A percentile compares a stretch with the other conserved stretches of the same genome.
These are phyloP conservation scores for Sicyos edulis DNA, from an alignment of 306 rosid species.

Conservation along the genomic window DNA sequence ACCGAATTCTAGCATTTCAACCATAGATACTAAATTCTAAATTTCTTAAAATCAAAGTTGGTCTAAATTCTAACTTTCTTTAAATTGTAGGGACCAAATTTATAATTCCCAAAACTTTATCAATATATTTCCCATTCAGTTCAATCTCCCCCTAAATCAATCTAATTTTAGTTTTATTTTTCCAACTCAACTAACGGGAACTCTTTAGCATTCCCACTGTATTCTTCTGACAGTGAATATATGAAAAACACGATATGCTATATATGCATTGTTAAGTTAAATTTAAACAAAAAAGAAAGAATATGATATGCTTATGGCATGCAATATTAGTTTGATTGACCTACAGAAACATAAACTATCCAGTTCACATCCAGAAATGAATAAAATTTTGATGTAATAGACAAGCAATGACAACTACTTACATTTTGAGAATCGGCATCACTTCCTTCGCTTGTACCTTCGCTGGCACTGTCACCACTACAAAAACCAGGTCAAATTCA, in stretches of 20 bases:
- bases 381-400: background rate
- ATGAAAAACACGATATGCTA: too few species aligned
- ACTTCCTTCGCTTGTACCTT: slow-evolving; percentile 94
- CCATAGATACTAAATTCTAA: too few species aligned
- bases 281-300: too few species aligned
- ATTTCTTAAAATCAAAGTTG: too few species aligned
- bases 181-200: background rate
- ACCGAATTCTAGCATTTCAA: too few species aligned
- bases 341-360: slow-evolving; percentile 12
- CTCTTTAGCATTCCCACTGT: background rate
- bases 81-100: too few species aligned
- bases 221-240: background rate
- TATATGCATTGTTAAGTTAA: too few species aligned
- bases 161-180: background rate
- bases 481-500: slow-evolving; percentile 25
- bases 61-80: too few species aligned
- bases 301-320: background rate
- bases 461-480: slow-evolving; percentile 96
- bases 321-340: background rate
- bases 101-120: too few species aligned
- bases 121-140: background rate
- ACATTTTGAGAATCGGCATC: slow-evolving; percentile 91
- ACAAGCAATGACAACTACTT: slow-evolving; percentile 34
- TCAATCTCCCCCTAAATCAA: slow-evolving; percentile 2
- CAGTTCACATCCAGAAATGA: background rate